Percentiles rank a stretch among this genome's conserved stretches.
Evolutionary conservation across 108 stramenopile species (phyloP).

Genomic region (Skeletonema marinoi): DNA sequence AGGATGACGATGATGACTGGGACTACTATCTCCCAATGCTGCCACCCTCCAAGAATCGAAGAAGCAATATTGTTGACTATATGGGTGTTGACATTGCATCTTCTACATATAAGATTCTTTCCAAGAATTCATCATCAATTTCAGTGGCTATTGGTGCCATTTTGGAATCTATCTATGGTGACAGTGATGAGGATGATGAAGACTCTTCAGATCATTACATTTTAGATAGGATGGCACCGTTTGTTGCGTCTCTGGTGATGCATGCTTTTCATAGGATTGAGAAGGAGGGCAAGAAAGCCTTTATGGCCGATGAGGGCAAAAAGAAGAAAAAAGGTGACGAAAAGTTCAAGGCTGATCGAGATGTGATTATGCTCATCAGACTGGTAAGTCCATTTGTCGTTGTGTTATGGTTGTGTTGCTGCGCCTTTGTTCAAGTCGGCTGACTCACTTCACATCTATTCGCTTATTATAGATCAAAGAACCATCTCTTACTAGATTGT

Average conservation of each 20-base stretch:
- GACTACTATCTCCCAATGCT: conserved; percentile 39
- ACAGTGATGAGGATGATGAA: conserved; percentile 23
- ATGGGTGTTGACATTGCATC: conserved; percentile 35
- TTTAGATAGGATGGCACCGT: conserved; percentile 27
- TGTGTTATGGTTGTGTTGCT: neutral
- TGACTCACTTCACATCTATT: neutral
- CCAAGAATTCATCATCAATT: conserved; percentile 15
- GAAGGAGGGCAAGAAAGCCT: conserved; percentile 23
- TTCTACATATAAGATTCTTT: conserved; percentile 29
- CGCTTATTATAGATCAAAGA: conserved; percentile 29
- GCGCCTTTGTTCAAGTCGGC: neutral
- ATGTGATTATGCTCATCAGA: conserved; percentile 34
- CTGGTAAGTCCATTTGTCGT: conserved; percentile 19
- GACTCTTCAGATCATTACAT: conserved; percentile 5
- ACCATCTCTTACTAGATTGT: conserved; percentile 28
- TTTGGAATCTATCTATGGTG: neutral
- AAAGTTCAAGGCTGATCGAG: conserved; percentile 31
- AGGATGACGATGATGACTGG: conserved; percentile 18
- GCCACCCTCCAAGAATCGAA: conserved; percentile 15
- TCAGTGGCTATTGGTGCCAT: conserved; percentile 31
- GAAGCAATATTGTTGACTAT: conserved; percentile 23
- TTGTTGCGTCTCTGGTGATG: conserved; percentile 47
- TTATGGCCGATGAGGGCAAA: neutral
- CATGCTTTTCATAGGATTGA: conserved; percentile 36
- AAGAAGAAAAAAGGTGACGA: conserved; percentile 6